Conservation (phyloP, 208 protist genomes). For the Balamuthia mandrillaris region DNA sequence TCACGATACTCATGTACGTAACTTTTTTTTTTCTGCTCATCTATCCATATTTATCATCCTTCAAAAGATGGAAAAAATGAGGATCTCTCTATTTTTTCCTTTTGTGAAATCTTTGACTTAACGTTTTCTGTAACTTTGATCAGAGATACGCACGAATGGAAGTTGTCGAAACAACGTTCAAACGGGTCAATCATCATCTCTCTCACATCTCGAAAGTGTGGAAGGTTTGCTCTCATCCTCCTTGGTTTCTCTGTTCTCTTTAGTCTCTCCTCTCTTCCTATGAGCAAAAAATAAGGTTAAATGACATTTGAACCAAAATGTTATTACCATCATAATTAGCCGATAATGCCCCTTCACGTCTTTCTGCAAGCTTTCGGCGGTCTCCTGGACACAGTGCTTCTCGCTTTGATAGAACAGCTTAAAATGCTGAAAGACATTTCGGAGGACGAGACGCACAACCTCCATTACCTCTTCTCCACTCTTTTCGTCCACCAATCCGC, state of each 20-base stretch:
- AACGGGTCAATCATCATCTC: slow-evolving; percentile 8
- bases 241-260: background rate
- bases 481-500: background rate
- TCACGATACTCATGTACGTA: background rate
- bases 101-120: background rate
- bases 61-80: background rate
- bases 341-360: background rate
- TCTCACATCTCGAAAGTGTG: slow-evolving; percentile 7
- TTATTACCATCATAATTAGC: background rate
- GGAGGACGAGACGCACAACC: slow-evolving; percentile 44
- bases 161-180: background rate
- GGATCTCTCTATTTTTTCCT: background rate
- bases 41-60: too few relatives aligned
- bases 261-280: background rate
- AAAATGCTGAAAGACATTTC: slow-evolving; percentile 13
- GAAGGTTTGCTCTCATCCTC: background rate
- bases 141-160: background rate
- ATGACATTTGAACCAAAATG: background rate
- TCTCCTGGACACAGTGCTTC: background rate
- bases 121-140: background rate
- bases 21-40: background rate
- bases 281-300: background rate
- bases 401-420: background rate
- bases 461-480: background rate
- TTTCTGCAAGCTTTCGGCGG: background rate